Conservation (phyloP, 371 early-diverging fungal species). For the Rhizopus arrhizus region DNA sequence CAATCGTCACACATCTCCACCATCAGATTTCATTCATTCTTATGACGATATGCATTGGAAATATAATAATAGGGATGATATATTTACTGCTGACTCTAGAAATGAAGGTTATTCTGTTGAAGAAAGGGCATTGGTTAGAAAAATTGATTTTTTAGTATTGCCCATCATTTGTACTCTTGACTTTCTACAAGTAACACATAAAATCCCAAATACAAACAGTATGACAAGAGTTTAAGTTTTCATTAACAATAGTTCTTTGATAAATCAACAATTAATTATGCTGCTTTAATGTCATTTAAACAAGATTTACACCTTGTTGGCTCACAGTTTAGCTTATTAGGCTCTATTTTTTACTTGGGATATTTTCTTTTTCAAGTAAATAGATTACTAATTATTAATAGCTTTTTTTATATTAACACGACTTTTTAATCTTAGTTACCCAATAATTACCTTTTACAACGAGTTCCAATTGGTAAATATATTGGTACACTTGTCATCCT, state of each 20-base stretch:
- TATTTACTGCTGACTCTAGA: conserved; percentile 14
- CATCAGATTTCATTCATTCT: not conserved
- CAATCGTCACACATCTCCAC: not conserved
- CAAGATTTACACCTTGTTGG: conserved; percentile 15
- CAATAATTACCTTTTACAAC: conserved; percentile 42
- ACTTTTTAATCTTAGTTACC: conserved; percentile 28
- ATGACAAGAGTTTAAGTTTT: too few relatives aligned
- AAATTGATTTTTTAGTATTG: conserved; percentile 38
- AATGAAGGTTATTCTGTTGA: conserved; percentile 31
- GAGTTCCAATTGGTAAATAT: conserved; percentile 33
- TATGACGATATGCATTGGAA: conserved; percentile 20
- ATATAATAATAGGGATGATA: conserved; percentile 28
- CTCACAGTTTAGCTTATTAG: conserved; percentile 25
- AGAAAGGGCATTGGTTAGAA: conserved; percentile 41
- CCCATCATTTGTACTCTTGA: conserved; percentile 43
- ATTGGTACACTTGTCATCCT: conserved; percentile 32
- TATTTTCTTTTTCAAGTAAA: conserved; percentile 41
- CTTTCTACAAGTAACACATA: conserved; percentile 39
- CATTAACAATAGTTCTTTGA: conserved; percentile 18
- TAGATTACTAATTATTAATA: not conserved
- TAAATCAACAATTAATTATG: conserved; percentile 30
- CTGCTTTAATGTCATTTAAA: conserved; percentile 21
- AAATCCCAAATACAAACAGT: not conserved
- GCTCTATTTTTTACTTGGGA: conserved; percentile 32
- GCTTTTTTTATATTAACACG: not conserved